These are phyloP conservation scores for Chaetomium sp. DNA, from an alignment of 2,329 filamentous ascomycete species.

Conservation along the genomic window DNA sequence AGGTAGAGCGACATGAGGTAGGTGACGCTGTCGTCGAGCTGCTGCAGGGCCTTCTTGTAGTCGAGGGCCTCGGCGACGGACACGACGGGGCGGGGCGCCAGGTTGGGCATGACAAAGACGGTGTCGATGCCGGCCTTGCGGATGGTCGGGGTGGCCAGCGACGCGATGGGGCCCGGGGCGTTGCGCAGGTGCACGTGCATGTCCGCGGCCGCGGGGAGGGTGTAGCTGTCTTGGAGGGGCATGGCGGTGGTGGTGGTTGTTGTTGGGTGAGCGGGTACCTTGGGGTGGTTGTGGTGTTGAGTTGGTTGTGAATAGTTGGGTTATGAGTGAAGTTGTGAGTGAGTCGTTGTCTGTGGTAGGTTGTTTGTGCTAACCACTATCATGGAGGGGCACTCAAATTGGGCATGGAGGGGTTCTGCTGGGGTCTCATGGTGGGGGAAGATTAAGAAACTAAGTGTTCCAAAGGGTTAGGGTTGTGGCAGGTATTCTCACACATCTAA, in stretches of 20 bases:
- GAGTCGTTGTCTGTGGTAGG: conserved; percentile 3
- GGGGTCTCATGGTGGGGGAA: not conserved
- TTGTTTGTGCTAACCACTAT: not conserved
- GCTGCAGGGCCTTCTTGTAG: conserved; percentile 64
- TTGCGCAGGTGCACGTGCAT: conserved; percentile 73
- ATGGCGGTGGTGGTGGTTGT: conserved; percentile 28
- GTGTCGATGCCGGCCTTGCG: conserved; percentile 67
- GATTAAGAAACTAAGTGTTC: not conserved
- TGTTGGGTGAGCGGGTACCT: not conserved
- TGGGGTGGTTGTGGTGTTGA: not conserved
- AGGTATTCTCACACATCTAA: not conserved
- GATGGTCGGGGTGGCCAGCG: conserved; percentile 54
- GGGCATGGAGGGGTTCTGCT: not conserved
- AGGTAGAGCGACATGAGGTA: conserved; percentile 73
- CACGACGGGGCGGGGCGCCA: conserved; percentile 61
- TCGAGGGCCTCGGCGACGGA: conserved; percentile 64
- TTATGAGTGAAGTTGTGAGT: not conserved
- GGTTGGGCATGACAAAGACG: conserved; percentile 64
- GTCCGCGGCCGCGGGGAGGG: conserved; percentile 66
- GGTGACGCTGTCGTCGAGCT: conserved; percentile 62
- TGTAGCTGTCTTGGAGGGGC: conserved; percentile 41
- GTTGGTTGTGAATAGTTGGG: not conserved
- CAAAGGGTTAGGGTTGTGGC: conserved; percentile 3
- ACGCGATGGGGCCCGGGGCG: conserved; percentile 60
- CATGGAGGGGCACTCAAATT: conserved; percentile 15